phyloP scores from a whole-genome alignment of 2,329 filamentous ascomycete species.

The Colletotrichum australisinense region DNA sequence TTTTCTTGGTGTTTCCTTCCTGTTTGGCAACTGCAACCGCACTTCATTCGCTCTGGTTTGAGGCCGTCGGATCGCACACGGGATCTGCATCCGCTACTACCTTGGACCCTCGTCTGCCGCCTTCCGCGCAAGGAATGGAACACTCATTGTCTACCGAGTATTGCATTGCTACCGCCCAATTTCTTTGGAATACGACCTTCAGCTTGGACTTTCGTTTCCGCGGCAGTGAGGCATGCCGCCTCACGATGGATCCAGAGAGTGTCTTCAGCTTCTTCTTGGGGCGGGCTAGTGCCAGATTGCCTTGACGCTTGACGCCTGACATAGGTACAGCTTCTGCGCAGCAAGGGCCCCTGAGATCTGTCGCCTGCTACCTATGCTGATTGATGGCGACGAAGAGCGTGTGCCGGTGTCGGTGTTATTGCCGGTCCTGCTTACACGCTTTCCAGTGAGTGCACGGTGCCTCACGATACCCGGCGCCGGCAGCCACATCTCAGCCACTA shows the following conservation, averaged over 20 bases:
- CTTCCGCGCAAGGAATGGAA: background rate
- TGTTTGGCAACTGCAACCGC: conserved; percentile 6
- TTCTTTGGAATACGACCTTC: background rate
- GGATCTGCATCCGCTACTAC: background rate
- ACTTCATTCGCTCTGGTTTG: background rate
- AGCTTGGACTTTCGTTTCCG: background rate
- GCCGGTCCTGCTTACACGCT: background rate
- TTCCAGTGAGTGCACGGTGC: background rate
- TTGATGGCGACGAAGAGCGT: background rate
- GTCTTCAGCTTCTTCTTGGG: no score
- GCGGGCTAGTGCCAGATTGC: no score
- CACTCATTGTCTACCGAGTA: background rate
- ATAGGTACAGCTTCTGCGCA: background rate
- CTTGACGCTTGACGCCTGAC: background rate
- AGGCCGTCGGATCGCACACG: conserved; percentile 4
- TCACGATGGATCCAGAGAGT: background rate
- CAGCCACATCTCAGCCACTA: conserved; percentile 22
- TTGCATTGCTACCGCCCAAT: background rate
- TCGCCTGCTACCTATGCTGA: background rate
- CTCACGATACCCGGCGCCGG: conserved; percentile 3
- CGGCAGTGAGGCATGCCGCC: background rate
- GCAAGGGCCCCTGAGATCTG: background rate
- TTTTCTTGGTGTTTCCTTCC: background rate
- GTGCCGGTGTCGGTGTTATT: background rate
- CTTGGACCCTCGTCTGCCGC: background rate